Evolutionary conservation across 108 stramenopile species (phyloP), one percentile per base, ranked within the genome.

Genomic region (Conticribra guillardii): DNA sequence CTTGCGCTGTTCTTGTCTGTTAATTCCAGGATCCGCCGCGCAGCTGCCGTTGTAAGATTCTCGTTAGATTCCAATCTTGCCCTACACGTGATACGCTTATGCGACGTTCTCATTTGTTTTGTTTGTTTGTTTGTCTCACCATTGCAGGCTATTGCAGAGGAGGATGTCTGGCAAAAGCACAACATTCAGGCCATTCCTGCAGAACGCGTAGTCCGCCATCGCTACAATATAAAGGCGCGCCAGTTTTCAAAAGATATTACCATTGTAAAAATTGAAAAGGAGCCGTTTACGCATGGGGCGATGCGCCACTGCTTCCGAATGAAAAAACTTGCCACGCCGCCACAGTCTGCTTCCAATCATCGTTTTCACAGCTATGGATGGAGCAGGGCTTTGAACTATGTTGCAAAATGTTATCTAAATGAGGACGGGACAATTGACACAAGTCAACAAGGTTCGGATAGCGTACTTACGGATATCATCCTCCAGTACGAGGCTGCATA

Each of bases 281-380:
- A 76, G 31, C 82, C 88, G 0, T 93, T 94, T 67, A 87, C 89
- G 8, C 72, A 88, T 37, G 93, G 93, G 0, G 93, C 93, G 11
- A 91, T 91, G 93, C 76, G 93, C 54, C 83, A 72, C 58, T 89
- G 88, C 67, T 94, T 75, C 77, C 87, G 93, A 0, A 80, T 90
- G 80, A 94, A 94, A 65, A 94, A 94, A 63, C 67, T 87, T 30
- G 84, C 90, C 0, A 74, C 87, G 22, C 87, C 84, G 0, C 85
- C 87, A 19, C 67, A 82, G 57, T 76, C 82, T 9, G 81, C 86
- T 3, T 64, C 86, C 17, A 89, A 92, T 65, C 88, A 86, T 71
- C 76, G 87, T 21, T 91, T 85, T 67, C 88, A 94, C 60, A 46
- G 68, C n/a, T 79, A 81, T 26, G 93, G 89, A 17, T 94, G 93